Evolutionary conservation across 2,329 filamentous ascomycete species (phyloP).

Genomic region (Hypoxylon sp.): DNA sequence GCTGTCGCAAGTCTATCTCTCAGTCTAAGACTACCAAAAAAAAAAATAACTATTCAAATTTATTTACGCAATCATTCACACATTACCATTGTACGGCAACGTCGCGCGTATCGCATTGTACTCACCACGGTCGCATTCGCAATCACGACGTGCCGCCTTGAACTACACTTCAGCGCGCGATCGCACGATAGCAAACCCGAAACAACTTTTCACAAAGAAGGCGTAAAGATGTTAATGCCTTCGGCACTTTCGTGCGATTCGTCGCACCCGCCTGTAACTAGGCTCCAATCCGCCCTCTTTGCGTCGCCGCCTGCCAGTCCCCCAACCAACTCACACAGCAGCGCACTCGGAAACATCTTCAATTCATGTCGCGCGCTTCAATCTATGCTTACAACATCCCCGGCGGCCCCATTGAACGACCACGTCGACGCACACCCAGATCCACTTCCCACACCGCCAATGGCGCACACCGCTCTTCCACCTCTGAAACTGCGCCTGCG

Average conservation of each 20-base stretch:
- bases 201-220: constrained; percentile 11
- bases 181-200: constrained; percentile 15
- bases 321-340: constrained; percentile 61
- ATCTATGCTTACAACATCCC: constrained; percentile 64
- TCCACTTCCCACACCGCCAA: constrained; percentile 69
- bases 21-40: constrained; percentile 5
- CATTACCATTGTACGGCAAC: background rate
- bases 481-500: constrained; percentile 70
- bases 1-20: constrained; percentile 11
- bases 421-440: constrained; percentile 47
- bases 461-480: constrained; percentile 60
- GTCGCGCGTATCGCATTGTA: constrained; percentile 37
- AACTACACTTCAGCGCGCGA: constrained; percentile 5
- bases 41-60: constrained; percentile 10
- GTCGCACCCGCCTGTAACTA: constrained; percentile 61
- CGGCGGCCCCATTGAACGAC: constrained; percentile 44
- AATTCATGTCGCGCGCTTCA: constrained; percentile 72
- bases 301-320: constrained; percentile 72
- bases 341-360: constrained; percentile 67
- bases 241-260: constrained; percentile 71
- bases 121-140: constrained; percentile 38
- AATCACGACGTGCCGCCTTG: constrained; percentile 19
- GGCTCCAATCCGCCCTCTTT: constrained; percentile 64
- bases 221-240: constrained; percentile 67
- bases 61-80: constrained; percentile 12